Base-by-base conservation (phyloP, 306 rosid species). In the Begonia loranthoides region DNA sequence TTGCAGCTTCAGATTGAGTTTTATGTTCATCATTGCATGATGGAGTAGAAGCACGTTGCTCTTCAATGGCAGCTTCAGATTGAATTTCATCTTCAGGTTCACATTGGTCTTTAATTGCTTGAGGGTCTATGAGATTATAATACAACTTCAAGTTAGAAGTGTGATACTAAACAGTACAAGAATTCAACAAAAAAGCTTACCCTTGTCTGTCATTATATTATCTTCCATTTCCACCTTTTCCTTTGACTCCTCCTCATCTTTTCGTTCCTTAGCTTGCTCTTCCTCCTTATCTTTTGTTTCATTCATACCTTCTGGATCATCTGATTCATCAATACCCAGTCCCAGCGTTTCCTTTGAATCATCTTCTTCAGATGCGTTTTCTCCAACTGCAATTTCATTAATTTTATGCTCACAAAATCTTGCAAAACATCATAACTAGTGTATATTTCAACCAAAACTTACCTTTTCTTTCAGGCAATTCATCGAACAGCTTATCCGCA, bases 401-500 rank as follows among this genome's bases (percentile, higher is more conserved):
- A 12, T 43, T 1, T 11, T 10, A 13, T 43, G 47, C 3, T 43
- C 47, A 43, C 15, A n/a, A 43, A 43, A 4, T 6, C 8, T 13
- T 43, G 47, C 47, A 43, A 10, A 43, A 1, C 36, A 19, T 19
- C 22, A 41, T 6, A n/a, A n/a, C n/a, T n/a, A n/a, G n/a, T n/a
- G n/a, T n/a, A 49, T n/a, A 49, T 49, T 19, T n/a, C 4, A 8
- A 49, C 47, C 14, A 19, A 59, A 59, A 49, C 10, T 59, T 14
- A 50, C 65, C 65, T 4, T 69, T 58, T 9, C 57, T 49, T 57
- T 52, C 19, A 9, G 49, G 48, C 59, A 57, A 45, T 36, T 76
- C 87, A 14, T 70, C 69, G 48, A 74, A 78, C 51, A 68, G 59
- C 50, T 51, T 69, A 24, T 69, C 71, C 28, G 40, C 46, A 58